Conservation (phyloP, 2,329 filamentous ascomycete species). For the Xylariaceae sp. region DNA sequence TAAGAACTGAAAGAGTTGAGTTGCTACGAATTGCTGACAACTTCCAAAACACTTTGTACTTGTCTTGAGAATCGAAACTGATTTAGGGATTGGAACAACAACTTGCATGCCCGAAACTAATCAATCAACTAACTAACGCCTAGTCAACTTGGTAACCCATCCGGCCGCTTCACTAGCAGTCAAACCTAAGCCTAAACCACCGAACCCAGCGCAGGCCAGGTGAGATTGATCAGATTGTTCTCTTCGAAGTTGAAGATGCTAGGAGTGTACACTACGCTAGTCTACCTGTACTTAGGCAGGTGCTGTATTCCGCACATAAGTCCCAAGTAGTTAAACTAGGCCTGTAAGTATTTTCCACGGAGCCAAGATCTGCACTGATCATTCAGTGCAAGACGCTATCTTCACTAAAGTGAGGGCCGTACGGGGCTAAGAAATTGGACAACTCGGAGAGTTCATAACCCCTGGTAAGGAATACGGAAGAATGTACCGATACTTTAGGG, state of each 20-base stretch:
- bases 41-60: background rate
- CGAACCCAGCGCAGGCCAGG: background rate
- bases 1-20: no score
- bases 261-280: background rate
- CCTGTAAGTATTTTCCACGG: background rate
- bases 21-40: no score
- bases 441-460: no score
- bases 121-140: background rate
- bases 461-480: no score
- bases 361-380: background rate
- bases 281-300: background rate
- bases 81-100: background rate
- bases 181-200: background rate
- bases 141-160: background rate
- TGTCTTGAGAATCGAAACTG: background rate
- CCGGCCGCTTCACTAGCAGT: background rate
- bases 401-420: no score
- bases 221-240: background rate
- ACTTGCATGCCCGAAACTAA: background rate
- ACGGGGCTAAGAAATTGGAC: no score
- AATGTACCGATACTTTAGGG: no score
- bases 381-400: background rate
- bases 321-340: background rate
- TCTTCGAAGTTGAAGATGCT: background rate
- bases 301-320: background rate